Percentiles rank a stretch among this genome's conserved stretches.
phyloP scores from a whole-genome alignment of 148 eudicot genomes.

The Amaranthus hypochondriacus region DNA sequence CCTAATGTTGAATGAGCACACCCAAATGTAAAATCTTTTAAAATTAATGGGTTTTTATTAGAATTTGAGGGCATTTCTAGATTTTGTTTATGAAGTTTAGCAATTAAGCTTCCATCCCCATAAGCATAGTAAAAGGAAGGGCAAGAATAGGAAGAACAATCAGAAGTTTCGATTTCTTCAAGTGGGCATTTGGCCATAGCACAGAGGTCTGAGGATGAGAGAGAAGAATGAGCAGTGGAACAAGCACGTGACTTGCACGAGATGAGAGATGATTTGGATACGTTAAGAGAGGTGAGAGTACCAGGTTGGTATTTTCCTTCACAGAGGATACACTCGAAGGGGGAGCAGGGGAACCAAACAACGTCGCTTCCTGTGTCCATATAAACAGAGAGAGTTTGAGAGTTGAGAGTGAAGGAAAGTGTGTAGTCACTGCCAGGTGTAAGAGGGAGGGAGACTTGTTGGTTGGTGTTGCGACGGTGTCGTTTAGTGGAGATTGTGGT shows the following conservation, averaged over 20 bases:
- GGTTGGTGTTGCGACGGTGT: conserved; percentile 31
- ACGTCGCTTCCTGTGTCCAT: conserved; percentile 96
- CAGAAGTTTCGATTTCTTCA: conserved; percentile 54
- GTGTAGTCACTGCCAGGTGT: conserved; percentile 83
- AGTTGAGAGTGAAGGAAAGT: conserved; percentile 53
- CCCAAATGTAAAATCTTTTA: conserved; percentile 69
- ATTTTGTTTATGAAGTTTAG: conserved; percentile 39
- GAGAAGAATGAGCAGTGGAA: conserved; percentile 58
- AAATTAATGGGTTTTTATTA: conserved; percentile 13
- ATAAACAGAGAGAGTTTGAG: conserved; percentile 58
- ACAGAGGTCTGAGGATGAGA: conserved; percentile 78
- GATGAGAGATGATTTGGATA: conserved; percentile 37
- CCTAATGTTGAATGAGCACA: conserved; percentile 69
- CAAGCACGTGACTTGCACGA: conserved; percentile 76
- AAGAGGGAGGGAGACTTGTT: conserved; percentile 73
- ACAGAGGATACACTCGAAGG: conserved; percentile 79
- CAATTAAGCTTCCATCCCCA: conserved; percentile 82
- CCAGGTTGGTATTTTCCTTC: conserved; percentile 55
- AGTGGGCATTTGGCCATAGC: conserved; percentile 74
- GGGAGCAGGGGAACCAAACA: conserved; percentile 87
- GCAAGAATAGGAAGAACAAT: conserved; percentile 44
- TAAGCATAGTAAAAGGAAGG: conserved; percentile 84
- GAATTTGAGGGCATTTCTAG: conserved; percentile 44
- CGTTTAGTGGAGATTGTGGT: conserved; percentile 51
- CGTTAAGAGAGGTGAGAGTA: conserved; percentile 45